Percentiles rank a stretch among this genome's conserved stretches.
Evolutionary conservation across 805 yeast species (phyloP).

Genomic region (Lipomyces sp.): DNA sequence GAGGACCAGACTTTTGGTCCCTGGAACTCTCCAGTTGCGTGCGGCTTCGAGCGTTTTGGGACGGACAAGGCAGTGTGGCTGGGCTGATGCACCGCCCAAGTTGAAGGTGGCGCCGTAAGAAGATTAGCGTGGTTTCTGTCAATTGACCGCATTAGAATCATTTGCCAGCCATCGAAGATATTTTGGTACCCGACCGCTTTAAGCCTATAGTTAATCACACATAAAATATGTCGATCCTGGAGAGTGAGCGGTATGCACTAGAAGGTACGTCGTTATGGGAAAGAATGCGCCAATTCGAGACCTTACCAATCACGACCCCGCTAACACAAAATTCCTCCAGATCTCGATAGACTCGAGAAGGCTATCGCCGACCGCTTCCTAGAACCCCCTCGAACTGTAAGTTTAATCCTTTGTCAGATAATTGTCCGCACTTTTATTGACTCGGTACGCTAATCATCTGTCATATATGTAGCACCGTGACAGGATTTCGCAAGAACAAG

Average conservation of each 20-base stretch:
- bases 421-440: constrained; percentile 47
- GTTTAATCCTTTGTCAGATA: constrained; percentile 49
- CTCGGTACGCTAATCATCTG: background rate
- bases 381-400: constrained; percentile 31
- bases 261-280: constrained; percentile 32
- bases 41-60: background rate
- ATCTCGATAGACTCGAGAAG: constrained; percentile 70
- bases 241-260: constrained; percentile 38
- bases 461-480: constrained; percentile 28
- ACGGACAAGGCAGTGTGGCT: background rate
- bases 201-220: background rate
- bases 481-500: constrained; percentile 55
- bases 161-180: background rate
- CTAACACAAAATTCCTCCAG: constrained; percentile 42
- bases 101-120: background rate
- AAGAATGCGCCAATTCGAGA: background rate
- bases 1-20: no score
- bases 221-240: constrained; percentile 31
- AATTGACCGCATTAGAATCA: background rate
- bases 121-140: background rate
- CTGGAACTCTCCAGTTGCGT: background rate
- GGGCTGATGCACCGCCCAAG: background rate
- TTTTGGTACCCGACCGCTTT: background rate
- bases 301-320: background rate
- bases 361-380: constrained; percentile 66